Percentiles rank a stretch among this genome's conserved stretches.
phyloP scores from a whole-genome alignment of 768 basidiomycete species.

The Pleurotus djamor region DNA sequence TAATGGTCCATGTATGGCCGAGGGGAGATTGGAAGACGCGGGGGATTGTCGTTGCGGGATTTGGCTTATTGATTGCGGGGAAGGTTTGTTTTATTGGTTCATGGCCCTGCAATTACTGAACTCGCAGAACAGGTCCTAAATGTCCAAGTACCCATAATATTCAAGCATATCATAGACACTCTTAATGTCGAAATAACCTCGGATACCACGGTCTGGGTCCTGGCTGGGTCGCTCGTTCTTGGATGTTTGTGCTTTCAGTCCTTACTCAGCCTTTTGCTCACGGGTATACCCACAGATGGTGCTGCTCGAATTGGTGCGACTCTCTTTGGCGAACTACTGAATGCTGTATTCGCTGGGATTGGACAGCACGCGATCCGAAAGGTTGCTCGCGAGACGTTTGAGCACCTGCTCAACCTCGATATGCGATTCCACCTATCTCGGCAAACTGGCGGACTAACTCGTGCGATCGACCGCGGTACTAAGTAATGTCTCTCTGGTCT shows the following conservation, averaged over 20 bases:
- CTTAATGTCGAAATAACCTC: constrained; percentile 81
- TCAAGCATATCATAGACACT: constrained; percentile 89
- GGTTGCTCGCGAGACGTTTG: constrained; percentile 94
- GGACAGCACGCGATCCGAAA: constrained; percentile 93
- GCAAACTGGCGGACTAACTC: constrained; percentile 93
- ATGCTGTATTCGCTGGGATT: constrained; percentile 95
- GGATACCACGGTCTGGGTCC: constrained; percentile 80
- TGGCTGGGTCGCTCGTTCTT: constrained; percentile 86
- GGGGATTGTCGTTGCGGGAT: constrained; percentile 77
- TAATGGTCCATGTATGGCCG: constrained; percentile 95
- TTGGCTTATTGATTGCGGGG: constrained; percentile 75
- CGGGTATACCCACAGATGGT: constrained; percentile 59
- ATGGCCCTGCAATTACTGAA: not conserved
- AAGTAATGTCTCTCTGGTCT: constrained; percentile 55
- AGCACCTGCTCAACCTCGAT: constrained; percentile 88
- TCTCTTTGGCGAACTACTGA: constrained; percentile 87
- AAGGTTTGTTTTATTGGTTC: constrained; percentile 57
- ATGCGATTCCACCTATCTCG: constrained; percentile 89
- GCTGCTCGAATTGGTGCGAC: constrained; percentile 88
- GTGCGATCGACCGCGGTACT: constrained; percentile 97
- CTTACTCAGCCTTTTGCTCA: not conserved
- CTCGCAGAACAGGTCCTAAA: constrained; percentile 68
- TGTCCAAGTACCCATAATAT: constrained; percentile 97
- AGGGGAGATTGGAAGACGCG: constrained; percentile 80
- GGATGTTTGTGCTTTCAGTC: constrained; percentile 66